These are phyloP conservation scores for Talaromyces sp. DNA, from an alignment of 2,329 filamentous ascomycete species.

Conservation along the genomic window DNA sequence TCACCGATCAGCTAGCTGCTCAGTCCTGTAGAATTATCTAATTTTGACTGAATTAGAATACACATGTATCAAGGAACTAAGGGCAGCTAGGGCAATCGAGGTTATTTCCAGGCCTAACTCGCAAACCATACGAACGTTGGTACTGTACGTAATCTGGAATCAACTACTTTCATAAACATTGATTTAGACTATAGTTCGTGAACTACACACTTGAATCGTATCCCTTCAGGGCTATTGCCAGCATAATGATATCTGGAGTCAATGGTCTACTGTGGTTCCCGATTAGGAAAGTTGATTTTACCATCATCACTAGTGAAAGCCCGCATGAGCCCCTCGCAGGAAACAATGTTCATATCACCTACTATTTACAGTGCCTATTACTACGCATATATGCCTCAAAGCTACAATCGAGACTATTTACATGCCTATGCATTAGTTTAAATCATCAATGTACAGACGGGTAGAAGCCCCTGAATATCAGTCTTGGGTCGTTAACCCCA, in stretches of 20 bases:
- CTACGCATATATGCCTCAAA: background rate
- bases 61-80: no score
- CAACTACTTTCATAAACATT: no score
- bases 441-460: background rate
- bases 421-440: background rate
- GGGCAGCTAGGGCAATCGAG: no score
- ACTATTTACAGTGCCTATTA: background rate
- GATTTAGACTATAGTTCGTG: no score
- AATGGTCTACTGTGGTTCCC: background rate
- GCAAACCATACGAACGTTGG: no score
- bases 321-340: slow-evolving; percentile 18
- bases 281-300: background rate
- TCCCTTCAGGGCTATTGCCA: no score
- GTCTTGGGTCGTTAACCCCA: background rate
- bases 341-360: background rate
- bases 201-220: background rate
- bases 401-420: background rate
- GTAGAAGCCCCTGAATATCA: background rate
- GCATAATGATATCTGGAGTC: no score
- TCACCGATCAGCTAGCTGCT: background rate
- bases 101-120: no score
- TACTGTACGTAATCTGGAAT: no score
- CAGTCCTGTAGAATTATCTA: background rate
- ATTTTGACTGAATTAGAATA: no score
- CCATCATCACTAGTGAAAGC: slow-evolving; percentile 3